Evolutionary conservation across 2,329 filamentous ascomycete species (phyloP).

Genomic region (Talaromyces piceae): DNA sequence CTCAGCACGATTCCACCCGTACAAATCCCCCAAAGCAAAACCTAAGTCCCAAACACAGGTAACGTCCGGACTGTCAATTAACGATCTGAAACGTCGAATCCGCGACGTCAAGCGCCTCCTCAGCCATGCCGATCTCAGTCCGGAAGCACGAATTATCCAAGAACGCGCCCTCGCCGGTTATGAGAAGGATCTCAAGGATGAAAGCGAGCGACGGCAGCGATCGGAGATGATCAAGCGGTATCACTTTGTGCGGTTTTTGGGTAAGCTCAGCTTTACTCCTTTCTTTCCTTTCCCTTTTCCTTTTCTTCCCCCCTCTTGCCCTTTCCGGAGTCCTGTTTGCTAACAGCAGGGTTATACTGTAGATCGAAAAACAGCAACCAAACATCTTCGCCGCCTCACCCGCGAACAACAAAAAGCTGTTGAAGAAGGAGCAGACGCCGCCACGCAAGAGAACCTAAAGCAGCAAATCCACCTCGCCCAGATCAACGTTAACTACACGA

Average conservation of each 20-base stretch:
- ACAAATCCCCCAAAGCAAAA: constrained; percentile 14
- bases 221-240: constrained; percentile 54
- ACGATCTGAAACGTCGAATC: constrained; percentile 49
- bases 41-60: constrained; percentile 13
- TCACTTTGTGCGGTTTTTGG: constrained; percentile 61
- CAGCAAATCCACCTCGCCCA: constrained; percentile 42
- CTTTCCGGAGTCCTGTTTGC: neutral
- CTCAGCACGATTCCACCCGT: constrained; percentile 9
- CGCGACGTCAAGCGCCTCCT: constrained; percentile 50
- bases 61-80: constrained; percentile 26
- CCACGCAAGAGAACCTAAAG: constrained; percentile 23
- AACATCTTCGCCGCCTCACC: constrained; percentile 28
- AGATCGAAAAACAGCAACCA: constrained; percentile 38
- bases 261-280: constrained; percentile 17
- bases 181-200: constrained; percentile 48
- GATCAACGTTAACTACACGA: constrained; percentile 56
- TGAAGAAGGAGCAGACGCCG: constrained; percentile 16
- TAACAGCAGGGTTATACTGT: constrained; percentile 7
- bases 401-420: constrained; percentile 31
- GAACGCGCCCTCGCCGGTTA: constrained; percentile 53
- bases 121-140: constrained; percentile 42
- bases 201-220: constrained; percentile 42
- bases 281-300: constrained; percentile 1
- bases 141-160: constrained; percentile 49
- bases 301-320: no score